Evolutionary conservation across 768 basidiomycete species (phyloP), one percentile per base, ranked within the genome.

Genomic region (Suillus sp.): DNA sequence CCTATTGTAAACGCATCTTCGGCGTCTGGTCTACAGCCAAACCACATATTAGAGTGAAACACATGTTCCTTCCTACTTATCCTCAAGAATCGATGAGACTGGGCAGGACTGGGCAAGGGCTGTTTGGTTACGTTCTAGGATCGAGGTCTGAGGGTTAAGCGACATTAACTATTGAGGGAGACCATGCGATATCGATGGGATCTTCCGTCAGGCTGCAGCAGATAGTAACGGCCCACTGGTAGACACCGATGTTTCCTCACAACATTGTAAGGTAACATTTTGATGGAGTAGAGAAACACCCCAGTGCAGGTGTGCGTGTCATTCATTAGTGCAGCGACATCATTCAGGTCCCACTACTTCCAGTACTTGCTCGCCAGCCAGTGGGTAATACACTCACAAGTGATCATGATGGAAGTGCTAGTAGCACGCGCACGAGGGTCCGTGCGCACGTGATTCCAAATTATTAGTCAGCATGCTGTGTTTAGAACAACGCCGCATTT

Each of bases 371-470:
- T 34, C 32, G 32, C 32, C 32, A 32, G 7, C 32, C 32, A n/a
- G n/a, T n/a, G n/a, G n/a, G n/a, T n/a, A n/a, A n/a, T n/a, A n/a
- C n/a, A n/a, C n/a, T n/a, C n/a, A n/a, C n/a, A n/a, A n/a, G n/a
- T n/a, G n/a, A n/a, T n/a, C n/a, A n/a, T n/a, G n/a, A n/a, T n/a
- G n/a, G n/a, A n/a, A n/a, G n/a, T n/a, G n/a, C n/a, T n/a, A n/a
- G n/a, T n/a, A n/a, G 32, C 4, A 32, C 32, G 32, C 14, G 14
- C 6, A 25, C 47, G n/a, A 45, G 43, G 72, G 72, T 71, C 74
- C 73, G 73, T 73, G 73, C 70, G 67, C 66, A 66, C 66, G 65
- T 65, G 68, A 63, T 56, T 56, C 37, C 16, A 37, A 16, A 38
- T 57, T 40, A 57, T 57, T 57, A 57, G 56, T 57, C 40, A 57